Evolutionary conservation across 441 rosid species (phyloP), one percentile per base, ranked within the genome.

Genomic region (Breynia disticha): DNA sequence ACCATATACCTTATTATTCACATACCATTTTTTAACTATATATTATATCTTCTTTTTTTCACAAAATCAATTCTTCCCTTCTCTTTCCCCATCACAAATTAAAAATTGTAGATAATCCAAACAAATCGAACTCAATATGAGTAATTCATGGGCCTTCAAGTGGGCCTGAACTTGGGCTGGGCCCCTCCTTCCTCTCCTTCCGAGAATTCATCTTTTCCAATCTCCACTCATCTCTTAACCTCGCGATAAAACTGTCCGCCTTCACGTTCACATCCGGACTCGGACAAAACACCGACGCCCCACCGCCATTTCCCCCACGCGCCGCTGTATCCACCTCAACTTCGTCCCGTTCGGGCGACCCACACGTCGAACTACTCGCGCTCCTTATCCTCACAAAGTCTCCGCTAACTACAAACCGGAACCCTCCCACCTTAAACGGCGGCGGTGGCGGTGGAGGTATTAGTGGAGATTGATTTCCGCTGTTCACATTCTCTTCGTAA

Each of bases 181-280:
- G 68, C 64, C 77, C 72, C 72, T 49, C 16, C 0, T 58, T 65
- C 62, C 70, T 78, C 68, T 83, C 86, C 16, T 73, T 72, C 9
- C 67, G 46, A 14, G 96, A 82, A 47, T 88, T 88, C 0, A 79
- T 76, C 69, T 80, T 85, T 66, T 85, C 97, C 14, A 83, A 69
- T 56, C 79, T 76, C 97, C 91, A 88, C 18, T 62, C 89, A 16
- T 71, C 97, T 58, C 74, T 67, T 5, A 83, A 79, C 69, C 82
- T 78, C 35, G 97, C 91, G 14, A 88, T 88, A 69, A 88, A 88
- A 19, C 66, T 68, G 20, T 81, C 97, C 3, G 95, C 97, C 72
- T 88, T 83, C 12, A 61, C 63, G 61, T 88, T 77, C 11, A 88
- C 95, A 61, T 88, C 97, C 6, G 95, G 95, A 54, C 91, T 88